phyloP scores from a whole-genome alignment of 2,329 filamentous ascomycete genomes.

The Periconia sp. region DNA sequence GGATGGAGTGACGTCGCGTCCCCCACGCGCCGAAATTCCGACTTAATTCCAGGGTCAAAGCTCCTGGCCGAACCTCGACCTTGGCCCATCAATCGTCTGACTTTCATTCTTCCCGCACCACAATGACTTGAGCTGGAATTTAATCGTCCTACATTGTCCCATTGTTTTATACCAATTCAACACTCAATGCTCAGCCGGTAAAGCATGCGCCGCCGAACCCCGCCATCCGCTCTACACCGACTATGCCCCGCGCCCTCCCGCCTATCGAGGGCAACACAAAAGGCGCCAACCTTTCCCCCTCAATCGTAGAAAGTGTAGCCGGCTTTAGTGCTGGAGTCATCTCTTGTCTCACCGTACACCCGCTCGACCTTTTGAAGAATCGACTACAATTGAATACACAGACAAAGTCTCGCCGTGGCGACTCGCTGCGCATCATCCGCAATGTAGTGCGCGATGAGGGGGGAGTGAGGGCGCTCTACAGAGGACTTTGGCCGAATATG shows the following conservation, averaged over 20 bases:
- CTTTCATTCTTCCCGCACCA: not conserved
- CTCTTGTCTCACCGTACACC: conserved; percentile 86
- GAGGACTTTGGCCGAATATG: conserved; percentile 88
- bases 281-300: conserved; percentile 60
- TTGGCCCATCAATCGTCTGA: not conserved
- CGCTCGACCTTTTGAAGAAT: conserved; percentile 95
- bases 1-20: not conserved
- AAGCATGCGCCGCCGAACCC: conserved; percentile 29
- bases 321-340: conserved; percentile 88
- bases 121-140: conserved; percentile 2
- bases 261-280: conserved; percentile 52
- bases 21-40: not conserved
- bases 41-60: too few species aligned
- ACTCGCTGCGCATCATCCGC: conserved; percentile 59
- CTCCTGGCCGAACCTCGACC: conserved; percentile 1
- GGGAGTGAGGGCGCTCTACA: conserved; percentile 75
- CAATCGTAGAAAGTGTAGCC: conserved; percentile 83
- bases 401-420: conserved; percentile 55
- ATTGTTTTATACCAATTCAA: not conserved
- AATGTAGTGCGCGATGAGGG: conserved; percentile 62
- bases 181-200: conserved; percentile 1
- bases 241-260: conserved; percentile 58
- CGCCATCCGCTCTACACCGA: conserved; percentile 13
- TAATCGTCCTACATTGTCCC: not conserved
- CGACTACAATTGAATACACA: conserved; percentile 72